Conservation (phyloP, 768 basidiomycete genomes). For the Boletus reticuloceps region DNA sequence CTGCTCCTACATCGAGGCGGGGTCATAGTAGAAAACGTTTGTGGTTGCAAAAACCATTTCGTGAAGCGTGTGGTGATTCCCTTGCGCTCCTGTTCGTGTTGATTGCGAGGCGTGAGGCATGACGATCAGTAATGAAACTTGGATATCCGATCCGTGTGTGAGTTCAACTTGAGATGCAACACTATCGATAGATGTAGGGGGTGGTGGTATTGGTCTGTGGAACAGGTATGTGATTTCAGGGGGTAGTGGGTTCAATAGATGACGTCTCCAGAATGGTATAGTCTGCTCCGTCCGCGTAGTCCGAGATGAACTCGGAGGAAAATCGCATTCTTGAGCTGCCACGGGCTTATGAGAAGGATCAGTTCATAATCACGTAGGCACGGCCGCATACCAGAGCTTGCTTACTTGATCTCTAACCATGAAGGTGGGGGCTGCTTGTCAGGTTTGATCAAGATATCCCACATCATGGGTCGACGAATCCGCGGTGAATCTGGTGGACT, state of each 20-base stretch:
- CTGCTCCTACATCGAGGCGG: slow-evolving; percentile 9
- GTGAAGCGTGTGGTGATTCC: slow-evolving; percentile 1
- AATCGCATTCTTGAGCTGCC: slow-evolving; percentile 12
- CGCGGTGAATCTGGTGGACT: neutral
- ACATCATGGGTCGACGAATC: slow-evolving; percentile 18
- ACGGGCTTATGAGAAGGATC: slow-evolving; percentile 20
- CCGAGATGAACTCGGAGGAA: neutral
- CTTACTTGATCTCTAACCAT: slow-evolving; percentile 24
- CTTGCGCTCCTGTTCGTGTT: neutral
- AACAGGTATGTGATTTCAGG: slow-evolving; percentile 31
- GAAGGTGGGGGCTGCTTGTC: neutral
- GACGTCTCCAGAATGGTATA: slow-evolving; percentile 22
- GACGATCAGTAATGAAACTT: slow-evolving; percentile 25
- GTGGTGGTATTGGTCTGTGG: slow-evolving; percentile 12
- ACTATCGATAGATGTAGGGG: neutral
- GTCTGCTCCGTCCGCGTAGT: slow-evolving; percentile 3
- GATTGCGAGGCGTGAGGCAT: slow-evolving; percentile 23
- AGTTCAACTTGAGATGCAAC: slow-evolving; percentile 1
- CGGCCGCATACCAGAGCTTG: slow-evolving; percentile 18
- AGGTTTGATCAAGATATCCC: slow-evolving; percentile 21
- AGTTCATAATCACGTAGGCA: neutral
- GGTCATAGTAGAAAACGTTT: slow-evolving; percentile 12
- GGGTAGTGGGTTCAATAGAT: slow-evolving; percentile 14
- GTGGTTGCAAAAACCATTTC: slow-evolving; percentile 31
- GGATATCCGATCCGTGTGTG: slow-evolving; percentile 22